These are phyloP conservation scores for Yamadazyma triangularis DNA, from an alignment of 1,139 yeast genomes.

Conservation along the genomic window DNA sequence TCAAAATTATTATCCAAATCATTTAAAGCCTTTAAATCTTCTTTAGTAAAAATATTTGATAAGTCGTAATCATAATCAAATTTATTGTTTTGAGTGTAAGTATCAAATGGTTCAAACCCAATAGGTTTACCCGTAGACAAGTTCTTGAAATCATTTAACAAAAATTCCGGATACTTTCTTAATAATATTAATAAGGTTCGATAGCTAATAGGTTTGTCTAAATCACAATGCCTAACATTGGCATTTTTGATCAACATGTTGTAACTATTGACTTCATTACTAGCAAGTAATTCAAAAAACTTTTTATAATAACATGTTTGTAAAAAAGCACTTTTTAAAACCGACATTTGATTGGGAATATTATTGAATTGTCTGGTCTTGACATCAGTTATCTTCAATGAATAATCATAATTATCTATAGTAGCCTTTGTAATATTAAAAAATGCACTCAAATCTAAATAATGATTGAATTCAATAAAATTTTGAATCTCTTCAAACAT, in stretches of 20 bases:
- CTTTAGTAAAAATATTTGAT: constrained; percentile 2
- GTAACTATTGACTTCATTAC: constrained; percentile 20
- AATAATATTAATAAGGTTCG: constrained; percentile 31
- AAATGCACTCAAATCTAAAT: constrained; percentile 19
- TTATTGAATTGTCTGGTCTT: constrained; percentile 47
- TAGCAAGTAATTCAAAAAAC: constrained; percentile 34
- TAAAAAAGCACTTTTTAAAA: constrained; percentile 42
- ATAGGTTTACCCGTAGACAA: constrained; percentile 44
- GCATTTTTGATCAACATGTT: constrained; percentile 42
- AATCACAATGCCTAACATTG: constrained; percentile 36
- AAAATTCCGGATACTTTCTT: constrained; percentile 27
- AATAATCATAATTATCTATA: constrained; percentile 12
- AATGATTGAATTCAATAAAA: constrained; percentile 10
- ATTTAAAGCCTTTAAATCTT: constrained; percentile 9
- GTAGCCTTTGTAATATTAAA: constrained; percentile 14
- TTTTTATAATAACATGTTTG: constrained; percentile 57
- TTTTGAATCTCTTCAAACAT: constrained; percentile 23
- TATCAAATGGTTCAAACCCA: constrained; percentile 29
- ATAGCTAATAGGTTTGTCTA: constrained; percentile 46
- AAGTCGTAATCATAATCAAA: constrained; percentile 7
- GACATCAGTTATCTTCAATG: constrained; percentile 45
- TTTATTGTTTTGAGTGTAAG: neutral
- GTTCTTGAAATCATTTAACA: constrained; percentile 38
- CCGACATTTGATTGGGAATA: constrained; percentile 46
- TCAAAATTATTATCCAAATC: constrained; percentile 12